Base-by-base conservation (phyloP, 2,329 filamentous ascomycete species). In the Zalaria obscura region DNA sequence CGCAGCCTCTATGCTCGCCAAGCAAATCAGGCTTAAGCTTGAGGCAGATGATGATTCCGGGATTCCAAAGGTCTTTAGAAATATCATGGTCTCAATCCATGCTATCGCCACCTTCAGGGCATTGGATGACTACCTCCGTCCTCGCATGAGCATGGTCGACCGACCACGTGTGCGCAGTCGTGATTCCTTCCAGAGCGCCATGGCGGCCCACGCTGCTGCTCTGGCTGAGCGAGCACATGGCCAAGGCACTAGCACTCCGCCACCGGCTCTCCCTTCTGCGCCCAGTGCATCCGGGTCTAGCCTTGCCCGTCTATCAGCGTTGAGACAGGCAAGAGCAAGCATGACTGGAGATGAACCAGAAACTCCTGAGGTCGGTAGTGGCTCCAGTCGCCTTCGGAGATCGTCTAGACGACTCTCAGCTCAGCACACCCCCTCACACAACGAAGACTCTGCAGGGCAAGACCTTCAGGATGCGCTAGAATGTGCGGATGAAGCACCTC, bases 61-160 rank as follows among this genome's bases (percentile, higher is more conserved):
- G 38, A 91, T 98, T 45, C 91, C 91, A 11, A 74, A 79, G 31
- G 72, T 81, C 0, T 96, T 93, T 57, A 76, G 84, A 25, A 94
- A 89, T 50, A 93, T 98, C 48, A 95, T 95, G 82, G 91, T 98
- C 1, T 93, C 87, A 0, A 98, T 98, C 43, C 91, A 98, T 59
- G 91, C 91, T 10, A 96, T 98, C 54, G 89, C 91, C 2, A 96
- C 88, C 0, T 96, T 98, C 68, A 96, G 95, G 60, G 84, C 89
- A 0, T 67, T 98, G 25, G 91, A 96, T 56, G 91, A 98, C 57
- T 98, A 96, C 59, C 70, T 98, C 35, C 80, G 91, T 32, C 91
- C 91, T 5, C 76, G 89, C 46, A 93, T 98, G 45, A 86, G 72
- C 52, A 60, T 91, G 9, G 78, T 83, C 3, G 87, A 94, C 48